Evolutionary conservation across 352 stramenopile species (phyloP), one percentile per base, ranked within the genome.

Genomic region (Phytophthora sojae): DNA sequence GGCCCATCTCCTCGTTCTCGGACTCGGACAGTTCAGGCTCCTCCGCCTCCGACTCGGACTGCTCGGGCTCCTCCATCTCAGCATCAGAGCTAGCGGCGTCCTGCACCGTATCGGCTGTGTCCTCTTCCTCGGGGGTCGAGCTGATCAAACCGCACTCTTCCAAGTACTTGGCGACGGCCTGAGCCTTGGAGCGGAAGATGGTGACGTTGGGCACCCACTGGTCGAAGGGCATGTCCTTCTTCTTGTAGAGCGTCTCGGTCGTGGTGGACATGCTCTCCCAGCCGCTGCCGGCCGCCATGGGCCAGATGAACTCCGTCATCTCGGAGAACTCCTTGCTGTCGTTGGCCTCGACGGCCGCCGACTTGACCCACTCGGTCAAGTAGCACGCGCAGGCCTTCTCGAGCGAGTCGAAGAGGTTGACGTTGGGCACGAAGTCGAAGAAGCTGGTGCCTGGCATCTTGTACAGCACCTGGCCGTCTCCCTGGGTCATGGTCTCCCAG

Each of bases 351-450:
- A 54, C 44, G 37, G 30, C 44, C 6, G 52, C 62, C 2, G 57
- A 64, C 23, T 70, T 61, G 15, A 78, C 72, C 80, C 80, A 93
- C 12, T 77, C 59, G 44, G 69, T 61, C 44, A 93, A 52, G 63
- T 83, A 93, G 44, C 79, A 70, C 29, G 62, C 61, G 32, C 80
- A 92, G 5, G 89, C 88, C 42, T 83, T 85, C 44, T 81, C 77
- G 11, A 93, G 70, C n/a, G 79, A 80, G 56, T 94, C 83, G 23
- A 95, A 94, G n/a, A 96, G 77, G 29, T 85, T 95, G 52, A 89
- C 78, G 53, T 93, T 91, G 6, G 88, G 88, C 2, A 77, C 64
- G 37, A 94, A 86, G 32, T 91, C 78, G 26, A 89, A 85, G 64
- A 95, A 96, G 56, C 69, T 79, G 2, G 82, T 79, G 42, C 75